Evolutionary conservation across 345 rosid species (phyloP), one percentile per base, ranked within the genome.

Genomic region (Cochlearia excelsa): DNA sequence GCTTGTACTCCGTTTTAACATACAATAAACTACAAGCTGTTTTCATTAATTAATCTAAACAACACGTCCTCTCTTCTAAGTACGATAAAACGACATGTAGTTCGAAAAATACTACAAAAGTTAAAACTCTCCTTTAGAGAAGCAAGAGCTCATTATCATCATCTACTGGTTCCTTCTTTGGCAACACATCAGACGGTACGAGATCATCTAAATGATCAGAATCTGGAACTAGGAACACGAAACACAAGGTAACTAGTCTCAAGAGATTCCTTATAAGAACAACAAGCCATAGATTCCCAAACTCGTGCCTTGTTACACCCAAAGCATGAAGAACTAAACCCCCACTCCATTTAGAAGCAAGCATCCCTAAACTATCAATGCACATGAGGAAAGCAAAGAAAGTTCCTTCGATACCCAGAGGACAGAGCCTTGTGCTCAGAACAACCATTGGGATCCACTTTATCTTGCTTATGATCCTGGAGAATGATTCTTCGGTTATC

Each of bases 361-460:
- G 78, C 7, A 63, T 54, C 30, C 95, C 93, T 10, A 83, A 67
- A 66, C 85, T 83, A 60, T 87, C 93, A 0, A 88, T 85, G 74
- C 88, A 80, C 94, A 82, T 88, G 27, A 86, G 51, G 30, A 88
- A 75, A 43, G 91, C 96, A 42, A 82, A 86, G 42, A 88, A 84
- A 1, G 91, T 84, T 39, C 95, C 97, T 63, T 86, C 91, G 11
- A 84, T 89, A 59, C 97, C 91, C 28, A 76, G 42, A 65, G 95
- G 95, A 66, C 95, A 86, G 1, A 89, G 83, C 70, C 78, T 63
- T 3, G 91, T 84, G 73, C 89, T 86, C 16, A 88, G 67, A 9
- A 88, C 83, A 2, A 86, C 69, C 91, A 88, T 88, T 0, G 89
- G 96, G 50, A 80, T 88, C 96, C 94, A 86, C 71, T 81, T 53